Evolutionary conservation across 2,329 filamentous ascomycete species (phyloP).

Genomic region (Chaetomium strumarium): DNA sequence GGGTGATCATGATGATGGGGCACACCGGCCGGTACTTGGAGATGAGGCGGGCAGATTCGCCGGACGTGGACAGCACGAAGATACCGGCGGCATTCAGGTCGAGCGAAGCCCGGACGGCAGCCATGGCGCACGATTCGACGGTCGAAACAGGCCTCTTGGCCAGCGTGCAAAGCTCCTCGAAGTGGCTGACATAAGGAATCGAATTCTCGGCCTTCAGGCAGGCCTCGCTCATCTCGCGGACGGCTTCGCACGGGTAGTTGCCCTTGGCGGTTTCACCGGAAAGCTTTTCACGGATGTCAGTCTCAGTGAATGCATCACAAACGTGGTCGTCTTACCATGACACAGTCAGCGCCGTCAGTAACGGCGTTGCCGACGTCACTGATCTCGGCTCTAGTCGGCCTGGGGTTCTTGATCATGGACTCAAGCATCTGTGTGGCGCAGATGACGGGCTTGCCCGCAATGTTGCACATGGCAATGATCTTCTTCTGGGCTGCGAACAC

Average conservation of each 20-base stretch:
- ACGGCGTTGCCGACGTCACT: constrained; percentile 98
- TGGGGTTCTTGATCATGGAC: constrained; percentile 99
- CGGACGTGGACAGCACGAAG: constrained; percentile 91
- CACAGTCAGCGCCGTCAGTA: constrained; percentile 95
- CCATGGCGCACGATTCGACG: constrained; percentile 93
- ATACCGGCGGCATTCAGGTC: constrained; percentile 96
- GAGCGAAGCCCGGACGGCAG: constrained; percentile 88
- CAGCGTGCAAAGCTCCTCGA: constrained; percentile 86
- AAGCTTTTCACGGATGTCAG: constrained; percentile 39
- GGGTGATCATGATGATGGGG: constrained; percentile 98
- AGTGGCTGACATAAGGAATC: constrained; percentile 93
- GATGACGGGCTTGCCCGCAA: constrained; percentile 97
- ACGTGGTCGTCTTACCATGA: constrained; percentile 55
- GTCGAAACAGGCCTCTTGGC: constrained; percentile 79
- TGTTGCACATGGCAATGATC: constrained; percentile 99
- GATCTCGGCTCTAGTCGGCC: constrained; percentile 95
- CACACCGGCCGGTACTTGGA: constrained; percentile 99
- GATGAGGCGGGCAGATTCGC: constrained; percentile 86
- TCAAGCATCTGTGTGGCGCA: constrained; percentile 99
- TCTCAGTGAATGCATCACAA: too few relatives aligned
- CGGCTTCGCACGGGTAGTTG: constrained; percentile 84
- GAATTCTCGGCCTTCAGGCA: constrained; percentile 95
- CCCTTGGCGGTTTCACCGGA: constrained; percentile 99
- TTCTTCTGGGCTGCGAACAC: constrained; percentile 99
- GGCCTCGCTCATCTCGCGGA: constrained; percentile 97